phyloP scores from a whole-genome alignment of 2,329 filamentous ascomycete genomes.

The Verticillium klebahnii region DNA sequence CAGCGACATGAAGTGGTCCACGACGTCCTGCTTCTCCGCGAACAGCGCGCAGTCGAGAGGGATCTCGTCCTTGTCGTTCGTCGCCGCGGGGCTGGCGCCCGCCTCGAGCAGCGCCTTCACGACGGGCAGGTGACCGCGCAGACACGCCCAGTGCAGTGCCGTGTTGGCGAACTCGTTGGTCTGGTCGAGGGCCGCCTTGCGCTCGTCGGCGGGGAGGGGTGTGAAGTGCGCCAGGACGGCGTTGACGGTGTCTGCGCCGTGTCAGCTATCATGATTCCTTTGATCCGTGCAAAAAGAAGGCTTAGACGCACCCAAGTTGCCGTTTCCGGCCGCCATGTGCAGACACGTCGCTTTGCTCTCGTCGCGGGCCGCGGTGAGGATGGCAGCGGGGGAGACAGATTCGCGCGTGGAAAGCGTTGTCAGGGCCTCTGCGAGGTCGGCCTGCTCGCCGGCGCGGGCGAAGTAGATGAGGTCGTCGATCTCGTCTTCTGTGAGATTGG shows the following conservation, averaged over 20 bases:
- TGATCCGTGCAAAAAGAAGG: too few species aligned
- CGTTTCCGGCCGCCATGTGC: slow-evolving; percentile 92
- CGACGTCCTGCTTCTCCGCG: slow-evolving; percentile 61
- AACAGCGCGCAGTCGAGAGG: slow-evolving; percentile 70
- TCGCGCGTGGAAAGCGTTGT: slow-evolving; percentile 58
- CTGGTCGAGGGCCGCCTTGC: slow-evolving; percentile 56
- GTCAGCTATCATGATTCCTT: not conserved
- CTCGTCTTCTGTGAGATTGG: slow-evolving; percentile 66
- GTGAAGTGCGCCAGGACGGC: slow-evolving; percentile 38
- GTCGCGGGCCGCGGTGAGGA: slow-evolving; percentile 69
- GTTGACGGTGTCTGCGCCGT: slow-evolving; percentile 36
- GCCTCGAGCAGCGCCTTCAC: slow-evolving; percentile 73
- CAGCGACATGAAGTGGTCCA: slow-evolving; percentile 54
- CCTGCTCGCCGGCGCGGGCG: slow-evolving; percentile 70
- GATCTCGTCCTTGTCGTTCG: slow-evolving; percentile 81
- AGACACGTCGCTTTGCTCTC: slow-evolving; percentile 73
- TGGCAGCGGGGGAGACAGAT: slow-evolving; percentile 51
- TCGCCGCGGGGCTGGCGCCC: slow-evolving; percentile 72
- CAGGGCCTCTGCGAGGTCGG: slow-evolving; percentile 59
- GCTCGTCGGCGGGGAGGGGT: slow-evolving; percentile 30
- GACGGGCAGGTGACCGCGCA: slow-evolving; percentile 79
- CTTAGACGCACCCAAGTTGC: slow-evolving; percentile 61
- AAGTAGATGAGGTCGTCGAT: slow-evolving; percentile 91
- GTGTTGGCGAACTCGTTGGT: slow-evolving; percentile 85
- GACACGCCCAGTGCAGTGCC: slow-evolving; percentile 85